Evolutionary conservation across 2,329 filamentous ascomycete species (phyloP).

Genomic region (Alternaria triticina): DNA sequence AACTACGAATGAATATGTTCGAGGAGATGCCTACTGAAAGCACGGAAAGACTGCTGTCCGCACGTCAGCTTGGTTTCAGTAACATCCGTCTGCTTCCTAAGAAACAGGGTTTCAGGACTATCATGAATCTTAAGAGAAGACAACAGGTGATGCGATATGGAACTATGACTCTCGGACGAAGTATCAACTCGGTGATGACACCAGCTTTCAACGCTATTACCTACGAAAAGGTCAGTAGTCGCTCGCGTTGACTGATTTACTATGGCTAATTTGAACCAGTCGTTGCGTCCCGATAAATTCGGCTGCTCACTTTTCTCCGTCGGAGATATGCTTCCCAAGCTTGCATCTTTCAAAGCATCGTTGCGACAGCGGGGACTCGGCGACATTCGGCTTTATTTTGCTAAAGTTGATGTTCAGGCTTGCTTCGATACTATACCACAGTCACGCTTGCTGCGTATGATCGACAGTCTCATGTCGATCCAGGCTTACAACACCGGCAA

Average conservation of each 20-base stretch:
- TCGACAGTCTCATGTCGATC: constrained; percentile 64
- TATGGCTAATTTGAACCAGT: constrained; percentile 27
- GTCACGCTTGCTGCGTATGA: constrained; percentile 70
- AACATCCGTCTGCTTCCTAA: constrained; percentile 86
- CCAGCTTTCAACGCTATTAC: constrained; percentile 80
- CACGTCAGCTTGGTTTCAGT: constrained; percentile 74
- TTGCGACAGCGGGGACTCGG: constrained; percentile 48
- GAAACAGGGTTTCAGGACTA: constrained; percentile 74
- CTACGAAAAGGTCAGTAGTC: constrained; percentile 71
- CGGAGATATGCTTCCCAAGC: constrained; percentile 75
- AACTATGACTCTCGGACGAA: constrained; percentile 63
- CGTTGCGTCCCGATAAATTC: constrained; percentile 61
- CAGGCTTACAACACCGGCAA: constrained; percentile 73
- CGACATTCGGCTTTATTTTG: constrained; percentile 73
- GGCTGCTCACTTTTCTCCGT: constrained; percentile 83
- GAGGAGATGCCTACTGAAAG: constrained; percentile 71
- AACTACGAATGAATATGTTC: constrained; percentile 75
- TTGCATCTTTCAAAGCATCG: constrained; percentile 71
- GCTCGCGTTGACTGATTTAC: not conserved
- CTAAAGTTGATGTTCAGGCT: constrained; percentile 87
- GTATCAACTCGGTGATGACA: constrained; percentile 73
- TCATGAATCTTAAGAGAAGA: constrained; percentile 82
- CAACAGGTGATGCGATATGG: constrained; percentile 60
- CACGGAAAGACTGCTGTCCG: constrained; percentile 64
- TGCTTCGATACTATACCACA: constrained; percentile 98